These are phyloP conservation scores for Mallotus repandus DNA, from an alignment of 441 rosid species.

Conservation along the genomic window DNA sequence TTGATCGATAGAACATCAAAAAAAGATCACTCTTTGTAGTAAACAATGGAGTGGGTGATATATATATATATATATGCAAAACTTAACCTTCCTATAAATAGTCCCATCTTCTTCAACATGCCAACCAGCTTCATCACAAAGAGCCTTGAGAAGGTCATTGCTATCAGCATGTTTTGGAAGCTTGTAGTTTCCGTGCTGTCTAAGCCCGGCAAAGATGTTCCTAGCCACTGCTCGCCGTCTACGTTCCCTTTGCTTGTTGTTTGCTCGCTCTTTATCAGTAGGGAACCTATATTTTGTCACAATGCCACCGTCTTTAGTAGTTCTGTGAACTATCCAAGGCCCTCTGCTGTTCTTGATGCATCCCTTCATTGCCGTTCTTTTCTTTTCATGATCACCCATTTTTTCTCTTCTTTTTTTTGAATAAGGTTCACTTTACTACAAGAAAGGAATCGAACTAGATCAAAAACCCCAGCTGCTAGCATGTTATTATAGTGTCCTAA, in stretches of 20 bases:
- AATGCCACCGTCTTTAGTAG: conserved; percentile 28
- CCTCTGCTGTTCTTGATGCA: conserved; percentile 29
- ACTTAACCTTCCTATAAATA: conserved; percentile 27
- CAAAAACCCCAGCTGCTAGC: neutral
- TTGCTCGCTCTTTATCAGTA: conserved; percentile 32
- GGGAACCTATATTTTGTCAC: conserved; percentile 33
- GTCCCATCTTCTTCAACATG: conserved; percentile 47
- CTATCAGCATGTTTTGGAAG: conserved; percentile 37
- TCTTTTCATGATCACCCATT: neutral
- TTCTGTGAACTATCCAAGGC: conserved; percentile 38
- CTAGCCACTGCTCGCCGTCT: conserved; percentile 33
- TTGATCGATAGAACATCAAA: neutral
- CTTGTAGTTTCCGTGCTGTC: conserved; percentile 41
- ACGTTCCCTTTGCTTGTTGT: conserved; percentile 39
- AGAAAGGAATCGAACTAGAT: too few species aligned
- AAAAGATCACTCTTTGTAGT: too few species aligned
- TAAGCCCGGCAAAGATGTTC: conserved; percentile 43
- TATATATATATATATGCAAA: too few species aligned
- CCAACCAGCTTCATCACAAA: conserved; percentile 49
- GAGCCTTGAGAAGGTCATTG: conserved; percentile 45
- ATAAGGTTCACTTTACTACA: too few species aligned
- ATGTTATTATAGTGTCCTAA: neutral
- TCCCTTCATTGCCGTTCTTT: conserved; percentile 13
- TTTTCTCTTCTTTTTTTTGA: neutral
- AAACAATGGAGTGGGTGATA: too few species aligned